Conservation (phyloP, 1,139 yeast genomes). For the Zygosaccharomyces sapae region DNA sequence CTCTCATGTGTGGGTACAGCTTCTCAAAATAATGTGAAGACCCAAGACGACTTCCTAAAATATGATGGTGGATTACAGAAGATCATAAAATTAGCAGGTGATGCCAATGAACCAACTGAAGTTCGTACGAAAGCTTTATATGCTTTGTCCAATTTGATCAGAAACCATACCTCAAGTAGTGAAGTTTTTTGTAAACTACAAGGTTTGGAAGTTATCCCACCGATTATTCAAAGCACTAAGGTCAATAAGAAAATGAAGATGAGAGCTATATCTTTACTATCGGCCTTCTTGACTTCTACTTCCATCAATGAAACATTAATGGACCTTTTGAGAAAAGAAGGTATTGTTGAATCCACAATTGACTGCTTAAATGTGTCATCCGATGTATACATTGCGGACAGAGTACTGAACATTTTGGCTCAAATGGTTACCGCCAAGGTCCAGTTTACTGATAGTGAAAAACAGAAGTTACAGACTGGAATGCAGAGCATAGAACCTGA, state of each 20-base stretch:
- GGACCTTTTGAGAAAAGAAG: conserved; percentile 42
- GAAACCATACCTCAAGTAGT: conserved; percentile 63
- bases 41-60: conserved; percentile 62
- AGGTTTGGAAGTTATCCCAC: conserved; percentile 59
- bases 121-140: conserved; percentile 63
- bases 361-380: conserved; percentile 41
- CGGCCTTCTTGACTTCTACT: conserved; percentile 55
- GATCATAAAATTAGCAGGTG: conserved; percentile 43
- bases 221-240: conserved; percentile 25
- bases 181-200: conserved; percentile 48
- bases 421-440: conserved; percentile 47
- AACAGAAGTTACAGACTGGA: conserved; percentile 40
- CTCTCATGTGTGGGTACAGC: conserved; percentile 85
- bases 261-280: conserved; percentile 53
- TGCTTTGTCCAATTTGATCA: conserved; percentile 70
- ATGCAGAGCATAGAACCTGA: conserved; percentile 42
- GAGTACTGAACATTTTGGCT: conserved; percentile 51
- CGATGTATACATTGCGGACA: conserved; percentile 55
- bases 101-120: conserved; percentile 34
- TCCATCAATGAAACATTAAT: conserved; percentile 38
- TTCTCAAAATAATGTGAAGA: conserved; percentile 77
- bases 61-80: conserved; percentile 47
- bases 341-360: conserved; percentile 41
- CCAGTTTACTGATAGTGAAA: conserved; percentile 48
- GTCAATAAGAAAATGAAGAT: conserved; percentile 43